Base-by-base conservation (phyloP, 805 yeast genomes). In the Teunomyces tritomae region DNA sequence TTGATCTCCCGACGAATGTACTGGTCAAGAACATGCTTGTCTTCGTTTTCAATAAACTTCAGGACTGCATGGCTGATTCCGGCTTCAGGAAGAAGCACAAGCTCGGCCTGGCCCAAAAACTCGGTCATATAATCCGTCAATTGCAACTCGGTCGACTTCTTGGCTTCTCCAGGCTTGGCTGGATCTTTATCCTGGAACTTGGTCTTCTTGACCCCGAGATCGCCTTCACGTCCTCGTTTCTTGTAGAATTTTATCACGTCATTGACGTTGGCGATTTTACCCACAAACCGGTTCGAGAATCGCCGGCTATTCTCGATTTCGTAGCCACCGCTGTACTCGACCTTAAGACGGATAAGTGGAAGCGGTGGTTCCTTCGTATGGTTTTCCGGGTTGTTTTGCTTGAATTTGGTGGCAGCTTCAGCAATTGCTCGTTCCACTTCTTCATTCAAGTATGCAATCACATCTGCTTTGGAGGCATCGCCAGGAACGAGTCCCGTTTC, bases 261-360 rank as follows among this genome's bases (percentile, higher is more conserved):
- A 57, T 88, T 85, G n/a, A 84, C 82, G 63, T 94, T 94, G 3
- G 98, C 99, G 1, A 92, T 94, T 51, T 75, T 76, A 0, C 96
- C 97, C 5, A 87, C 96, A 72, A 92, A 94, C 57, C 89, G 72
- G 59, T 91, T 89, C 11, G 97, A 89, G 53, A 94, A 89, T 52
- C 97, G 70, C 45, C 95, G 74, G 0, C 96, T 87, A 59, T 91
- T 92, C 58, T 91, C 98, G 13, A 94, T 89, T 55, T 90, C 96
- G 58, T 80, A 92, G 4, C 91, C 96, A 1, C 95, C 96, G 17
- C 88, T 74, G 57, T 92, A 92, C 55, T 94, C 97, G 0, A 91
- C 96, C 30, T 90, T 72, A 13, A 94, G 64, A 41, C 99, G 70
- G 4, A 94, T 73, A 43, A 94, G 70, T 0, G 99, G 99, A 16